A percentile compares a stretch with the other conserved stretches of the same genome.
phyloP scores from a whole-genome alignment of 192 early-diverging fungal genomes.

The Haplosporangium gracile region DNA sequence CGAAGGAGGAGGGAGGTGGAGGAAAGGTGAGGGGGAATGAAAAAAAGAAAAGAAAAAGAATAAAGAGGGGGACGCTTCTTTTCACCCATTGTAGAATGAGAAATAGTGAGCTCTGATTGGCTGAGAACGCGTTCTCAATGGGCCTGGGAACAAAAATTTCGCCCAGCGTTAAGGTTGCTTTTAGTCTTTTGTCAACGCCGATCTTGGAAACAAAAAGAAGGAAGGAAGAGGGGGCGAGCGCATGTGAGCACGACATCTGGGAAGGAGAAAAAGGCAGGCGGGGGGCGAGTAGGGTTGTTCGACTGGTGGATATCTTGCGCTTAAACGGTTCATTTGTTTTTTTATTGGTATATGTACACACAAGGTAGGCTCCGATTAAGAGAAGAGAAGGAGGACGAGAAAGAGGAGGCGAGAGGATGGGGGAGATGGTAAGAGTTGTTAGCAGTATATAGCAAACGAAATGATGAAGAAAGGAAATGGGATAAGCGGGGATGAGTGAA shows the following conservation, averaged over 20 bases:
- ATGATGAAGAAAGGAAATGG: not conserved
- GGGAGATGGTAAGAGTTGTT: not conserved
- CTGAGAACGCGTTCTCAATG: slow-evolving; percentile 43
- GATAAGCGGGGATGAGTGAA: not conserved
- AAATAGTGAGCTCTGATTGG: slow-evolving; percentile 35
- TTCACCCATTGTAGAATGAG: not conserved
- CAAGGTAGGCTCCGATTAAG: not conserved
- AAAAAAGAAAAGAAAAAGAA: not conserved
- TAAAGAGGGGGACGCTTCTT: not conserved
- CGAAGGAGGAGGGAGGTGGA: not conserved
- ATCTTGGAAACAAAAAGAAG: slow-evolving; percentile 1
- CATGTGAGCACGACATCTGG: not conserved
- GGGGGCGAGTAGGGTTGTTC: not conserved
- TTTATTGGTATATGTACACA: not conserved
- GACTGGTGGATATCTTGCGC: not conserved
- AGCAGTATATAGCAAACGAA: not conserved
- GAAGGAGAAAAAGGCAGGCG: not conserved
- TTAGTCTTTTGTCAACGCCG: slow-evolving; percentile 1
- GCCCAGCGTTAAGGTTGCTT: not conserved
- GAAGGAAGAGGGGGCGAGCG: not conserved
- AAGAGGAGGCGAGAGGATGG: not conserved
- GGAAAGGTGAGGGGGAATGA: not conserved
- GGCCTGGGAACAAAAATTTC: slow-evolving; percentile 10
- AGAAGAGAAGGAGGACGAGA: not conserved
- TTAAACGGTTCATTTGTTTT: not conserved